Percentiles rank a stretch among this genome's conserved stretches.
Conservation (phyloP, 225 moss, liverwort and hornwort genomes). For the Ulota crispa region DNA sequence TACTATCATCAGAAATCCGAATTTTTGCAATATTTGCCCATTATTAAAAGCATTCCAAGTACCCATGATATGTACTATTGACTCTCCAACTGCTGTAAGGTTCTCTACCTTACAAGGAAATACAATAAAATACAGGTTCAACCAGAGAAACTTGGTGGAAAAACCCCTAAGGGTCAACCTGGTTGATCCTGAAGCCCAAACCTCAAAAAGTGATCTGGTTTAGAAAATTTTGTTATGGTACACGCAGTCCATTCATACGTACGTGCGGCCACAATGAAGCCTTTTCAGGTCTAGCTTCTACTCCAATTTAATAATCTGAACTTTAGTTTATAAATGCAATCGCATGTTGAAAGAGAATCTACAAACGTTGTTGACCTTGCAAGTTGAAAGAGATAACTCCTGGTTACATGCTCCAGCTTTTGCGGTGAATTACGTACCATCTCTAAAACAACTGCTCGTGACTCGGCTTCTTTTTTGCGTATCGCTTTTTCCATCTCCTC, state of each 20-base stretch:
- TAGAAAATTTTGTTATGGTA: neutral
- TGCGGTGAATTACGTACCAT: constrained; percentile 54
- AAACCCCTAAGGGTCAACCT: neutral
- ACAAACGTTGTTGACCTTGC: neutral
- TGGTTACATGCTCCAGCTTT: neutral
- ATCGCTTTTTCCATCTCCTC: constrained; percentile 83
- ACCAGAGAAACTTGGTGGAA: neutral
- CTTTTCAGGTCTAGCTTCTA: neutral
- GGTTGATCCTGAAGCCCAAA: constrained; percentile 4
- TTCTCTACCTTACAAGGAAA: neutral
- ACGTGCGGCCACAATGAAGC: neutral
- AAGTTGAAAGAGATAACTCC: neutral
- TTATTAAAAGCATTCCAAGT: neutral
- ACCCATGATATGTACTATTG: neutral
- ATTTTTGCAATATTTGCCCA: neutral
- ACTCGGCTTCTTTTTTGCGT: constrained; percentile 84
- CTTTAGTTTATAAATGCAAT: neutral
- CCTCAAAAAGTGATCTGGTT: neutral
- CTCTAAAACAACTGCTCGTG: constrained; percentile 88
- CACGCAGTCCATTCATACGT: neutral
- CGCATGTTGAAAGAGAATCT: neutral
- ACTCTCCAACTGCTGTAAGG: neutral
- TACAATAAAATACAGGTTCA: neutral
- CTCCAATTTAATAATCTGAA: neutral
- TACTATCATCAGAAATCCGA: neutral